These are phyloP conservation scores for Aegilops bicornis DNA, from an alignment of 176 grass and related monocot species.

Conservation along the genomic window DNA sequence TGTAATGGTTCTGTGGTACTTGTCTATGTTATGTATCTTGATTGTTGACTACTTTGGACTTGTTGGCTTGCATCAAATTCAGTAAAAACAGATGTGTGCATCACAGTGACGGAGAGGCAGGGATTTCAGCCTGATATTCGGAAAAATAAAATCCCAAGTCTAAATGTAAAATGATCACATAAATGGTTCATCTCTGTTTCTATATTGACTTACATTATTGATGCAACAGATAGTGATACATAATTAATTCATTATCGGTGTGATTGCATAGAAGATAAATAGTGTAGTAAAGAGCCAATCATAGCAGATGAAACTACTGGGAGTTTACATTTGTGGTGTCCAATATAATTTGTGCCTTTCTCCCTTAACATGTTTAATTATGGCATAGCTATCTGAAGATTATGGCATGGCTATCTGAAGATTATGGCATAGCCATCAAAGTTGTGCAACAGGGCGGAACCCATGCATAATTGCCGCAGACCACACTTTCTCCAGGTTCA, in stretches of 20 bases:
- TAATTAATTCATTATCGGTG: not conserved
- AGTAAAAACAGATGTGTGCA: too few species aligned
- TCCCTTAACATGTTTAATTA: not conserved
- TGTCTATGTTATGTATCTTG: too few species aligned
- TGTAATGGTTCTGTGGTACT: too few species aligned
- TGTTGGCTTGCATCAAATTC: too few species aligned
- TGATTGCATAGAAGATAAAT: not conserved
- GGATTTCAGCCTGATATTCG: too few species aligned
- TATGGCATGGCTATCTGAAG: not conserved
- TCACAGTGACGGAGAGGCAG: too few species aligned
- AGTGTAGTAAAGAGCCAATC: not conserved
- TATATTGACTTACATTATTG: constrained; percentile 4
- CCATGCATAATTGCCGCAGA: constrained; percentile 67
- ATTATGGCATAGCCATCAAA: constrained; percentile 23
- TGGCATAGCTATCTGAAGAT: not conserved
- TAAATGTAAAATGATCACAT: not conserved
- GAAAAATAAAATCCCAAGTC: not conserved
- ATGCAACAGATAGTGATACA: not conserved
- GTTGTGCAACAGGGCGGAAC: constrained; percentile 49
- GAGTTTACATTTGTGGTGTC: not conserved
- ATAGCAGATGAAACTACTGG: not conserved
- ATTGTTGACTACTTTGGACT: too few species aligned
- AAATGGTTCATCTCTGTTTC: not conserved
- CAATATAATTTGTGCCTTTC: not conserved
- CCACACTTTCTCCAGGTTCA: constrained; percentile 70